phyloP scores from a whole-genome alignment of 805 yeast genomes.

The Lachancea meyersii region DNA sequence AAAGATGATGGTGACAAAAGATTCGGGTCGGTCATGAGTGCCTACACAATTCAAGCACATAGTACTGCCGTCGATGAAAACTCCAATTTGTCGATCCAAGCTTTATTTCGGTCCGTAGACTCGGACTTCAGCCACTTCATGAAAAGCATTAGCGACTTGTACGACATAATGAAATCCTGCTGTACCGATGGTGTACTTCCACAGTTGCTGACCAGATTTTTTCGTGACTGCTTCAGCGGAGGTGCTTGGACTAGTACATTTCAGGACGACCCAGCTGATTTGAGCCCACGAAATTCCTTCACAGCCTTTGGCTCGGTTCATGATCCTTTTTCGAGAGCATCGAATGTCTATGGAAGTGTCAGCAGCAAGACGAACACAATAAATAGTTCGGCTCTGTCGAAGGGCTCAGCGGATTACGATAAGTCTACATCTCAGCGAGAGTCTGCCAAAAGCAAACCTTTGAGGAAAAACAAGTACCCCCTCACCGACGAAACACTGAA shows the following conservation, averaged over 20 bases:
- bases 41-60: conserved; percentile 8
- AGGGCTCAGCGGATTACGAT: conserved; percentile 4
- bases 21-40: conserved; percentile 4
- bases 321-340: not conserved
- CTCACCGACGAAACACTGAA: conserved; percentile 25
- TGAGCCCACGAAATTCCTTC: not conserved
- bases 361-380: conserved; percentile 10
- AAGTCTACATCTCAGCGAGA: not conserved
- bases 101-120: conserved; percentile 18
- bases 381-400: conserved; percentile 4
- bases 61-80: conserved; percentile 9
- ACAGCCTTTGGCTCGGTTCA: conserved; percentile 1
- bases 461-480: conserved; percentile 16
- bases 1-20: conserved; percentile 2
- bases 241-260: conserved; percentile 75
- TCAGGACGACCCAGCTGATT: conserved; percentile 1
- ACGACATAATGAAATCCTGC: conserved; percentile 23
- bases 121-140: conserved; percentile 27
- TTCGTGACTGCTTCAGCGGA: conserved; percentile 61
- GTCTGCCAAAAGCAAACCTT: not conserved
- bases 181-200: conserved; percentile 39
- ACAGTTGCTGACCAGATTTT: conserved; percentile 62
- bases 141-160: conserved; percentile 27
- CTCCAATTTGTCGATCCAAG: conserved; percentile 12
- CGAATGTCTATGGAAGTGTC: conserved; percentile 5